Percentiles rank a stretch among this genome's conserved stretches.
Evolutionary conservation across 495 filamentous ascomycete species (phyloP).

Genomic region (Neurospora cerealis): DNA sequence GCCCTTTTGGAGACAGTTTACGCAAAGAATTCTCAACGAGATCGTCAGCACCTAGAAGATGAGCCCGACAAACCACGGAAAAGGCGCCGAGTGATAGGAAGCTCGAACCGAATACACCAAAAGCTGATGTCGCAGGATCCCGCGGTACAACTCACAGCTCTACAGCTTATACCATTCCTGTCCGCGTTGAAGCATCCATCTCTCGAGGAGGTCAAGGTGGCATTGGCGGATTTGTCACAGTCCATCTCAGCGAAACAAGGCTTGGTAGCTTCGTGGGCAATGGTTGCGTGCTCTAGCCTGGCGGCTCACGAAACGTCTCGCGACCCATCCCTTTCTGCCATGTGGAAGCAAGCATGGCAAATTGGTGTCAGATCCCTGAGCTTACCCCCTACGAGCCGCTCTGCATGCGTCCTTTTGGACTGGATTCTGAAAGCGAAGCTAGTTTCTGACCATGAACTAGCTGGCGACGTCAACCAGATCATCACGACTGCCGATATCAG

Average conservation of each 20-base stretch:
- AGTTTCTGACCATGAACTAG: constrained; percentile 51
- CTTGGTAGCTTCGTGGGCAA: constrained; percentile 37
- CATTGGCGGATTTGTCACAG: constrained; percentile 24
- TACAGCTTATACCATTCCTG: constrained; percentile 76
- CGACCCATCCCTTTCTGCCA: constrained; percentile 15
- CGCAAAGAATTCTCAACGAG: constrained; percentile 20
- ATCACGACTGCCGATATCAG: constrained; percentile 66
- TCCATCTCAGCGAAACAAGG: constrained; percentile 29
- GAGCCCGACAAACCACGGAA: constrained; percentile 46
- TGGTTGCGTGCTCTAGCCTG: constrained; percentile 46
- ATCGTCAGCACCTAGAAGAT: constrained; percentile 12
- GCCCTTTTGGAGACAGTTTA: constrained; percentile 39
- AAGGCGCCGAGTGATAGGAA: constrained; percentile 47
- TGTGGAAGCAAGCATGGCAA: constrained; percentile 71
- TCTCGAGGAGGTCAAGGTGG: constrained; percentile 29
- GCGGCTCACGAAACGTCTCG: constrained; percentile 7
- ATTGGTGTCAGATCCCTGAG: constrained; percentile 59
- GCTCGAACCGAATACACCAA: constrained; percentile 51
- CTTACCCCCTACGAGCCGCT: constrained; percentile 59
- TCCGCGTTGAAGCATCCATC: constrained; percentile 28
- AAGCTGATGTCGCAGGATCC: constrained; percentile 47
- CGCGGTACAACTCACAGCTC: constrained; percentile 49
- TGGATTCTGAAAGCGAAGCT: constrained; percentile 53
- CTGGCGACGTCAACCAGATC: constrained; percentile 56
- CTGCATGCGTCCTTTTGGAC: constrained; percentile 68